Base-by-base conservation (phyloP, 106 monocot genomes). In the Apostasia ramifera region DNA sequence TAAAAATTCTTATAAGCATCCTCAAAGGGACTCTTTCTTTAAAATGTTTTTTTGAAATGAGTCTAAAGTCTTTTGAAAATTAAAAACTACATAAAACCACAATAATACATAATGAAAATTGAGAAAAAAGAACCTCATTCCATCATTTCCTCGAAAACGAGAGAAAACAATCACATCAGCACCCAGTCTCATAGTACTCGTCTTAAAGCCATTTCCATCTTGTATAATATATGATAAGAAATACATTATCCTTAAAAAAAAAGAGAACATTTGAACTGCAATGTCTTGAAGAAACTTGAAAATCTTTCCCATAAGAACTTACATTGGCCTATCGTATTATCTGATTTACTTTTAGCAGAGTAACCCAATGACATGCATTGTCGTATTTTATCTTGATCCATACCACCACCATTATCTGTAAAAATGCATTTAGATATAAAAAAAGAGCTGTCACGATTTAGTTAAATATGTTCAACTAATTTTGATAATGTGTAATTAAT, bases 121-220 rank as follows among this genome's bases (percentile, higher is more conserved):
- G 52, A 47, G 44, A 2, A 47, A 11, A 63, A 64, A 59, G 2
- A 49, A 94, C 94, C 90, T 85, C 67, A 61, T 85, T 55, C 87
- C 87, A 66, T 75, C 70, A 69, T 84, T 84, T 70, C 82, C 84
- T 64, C 13, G 69, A 73, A 80, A 83, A 72, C 94, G 82, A 59
- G 94, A 89, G 63, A 94, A 94, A 2, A 94, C 90, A 57, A 94
- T 87, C 14, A 85, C 94, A 81, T 94, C 86, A 69, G 90, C 93
- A 11, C 93, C 93, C 65, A 93, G 86, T 75, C 93, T 86, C 93
- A 93, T 93, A n/a, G 93, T 93, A 69, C 93, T 89, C 37, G 93
- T 93, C 70, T 93, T 93, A 70, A 93, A 93, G 53, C 93, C 93
- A 81, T 93, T 93, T 67, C 93, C 93, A 82, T 93, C 93, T 93